These are phyloP conservation scores for Pelargonium fulgidum DNA, from an alignment of 441 rosid species.

Conservation along the genomic window DNA sequence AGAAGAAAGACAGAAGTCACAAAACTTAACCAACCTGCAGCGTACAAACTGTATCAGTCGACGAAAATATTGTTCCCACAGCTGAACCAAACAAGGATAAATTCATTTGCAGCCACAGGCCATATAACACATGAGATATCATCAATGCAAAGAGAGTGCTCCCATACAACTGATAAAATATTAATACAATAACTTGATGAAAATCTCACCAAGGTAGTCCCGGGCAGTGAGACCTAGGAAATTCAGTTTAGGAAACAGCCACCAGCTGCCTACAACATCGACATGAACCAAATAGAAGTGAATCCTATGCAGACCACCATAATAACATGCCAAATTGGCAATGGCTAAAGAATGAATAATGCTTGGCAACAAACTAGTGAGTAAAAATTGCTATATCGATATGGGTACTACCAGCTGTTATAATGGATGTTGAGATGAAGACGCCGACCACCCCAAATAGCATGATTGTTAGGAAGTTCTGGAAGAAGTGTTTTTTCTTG, in stretches of 20 bases:
- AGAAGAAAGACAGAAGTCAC: not conserved
- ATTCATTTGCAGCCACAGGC: constrained; percentile 16
- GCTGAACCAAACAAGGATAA: constrained; percentile 39
- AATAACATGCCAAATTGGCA: not conserved
- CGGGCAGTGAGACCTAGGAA: constrained; percentile 45
- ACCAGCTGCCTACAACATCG: constrained; percentile 60
- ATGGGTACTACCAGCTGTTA: constrained; percentile 49
- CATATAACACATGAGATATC: not conserved
- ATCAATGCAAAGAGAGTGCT: not conserved
- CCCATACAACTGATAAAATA: too few relatives aligned
- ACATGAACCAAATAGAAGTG: constrained; percentile 5
- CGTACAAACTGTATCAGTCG: constrained; percentile 88
- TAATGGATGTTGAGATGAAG: constrained; percentile 53
- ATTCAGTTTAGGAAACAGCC: constrained; percentile 58
- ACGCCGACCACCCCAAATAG: constrained; percentile 72
- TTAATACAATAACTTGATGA: not conserved
- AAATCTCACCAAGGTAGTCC: constrained; percentile 62
- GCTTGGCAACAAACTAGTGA: not conserved
- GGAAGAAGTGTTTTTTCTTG: constrained; percentile 85
- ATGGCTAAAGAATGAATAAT: not conserved
- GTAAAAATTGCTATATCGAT: not conserved
- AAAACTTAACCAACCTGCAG: constrained; percentile 55
- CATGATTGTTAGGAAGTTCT: constrained; percentile 67
- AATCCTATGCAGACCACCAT: not conserved
- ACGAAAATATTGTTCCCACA: constrained; percentile 77